phyloP scores from a whole-genome alignment of 2,329 filamentous ascomycete species.

The Colletotrichum gigasporum region DNA sequence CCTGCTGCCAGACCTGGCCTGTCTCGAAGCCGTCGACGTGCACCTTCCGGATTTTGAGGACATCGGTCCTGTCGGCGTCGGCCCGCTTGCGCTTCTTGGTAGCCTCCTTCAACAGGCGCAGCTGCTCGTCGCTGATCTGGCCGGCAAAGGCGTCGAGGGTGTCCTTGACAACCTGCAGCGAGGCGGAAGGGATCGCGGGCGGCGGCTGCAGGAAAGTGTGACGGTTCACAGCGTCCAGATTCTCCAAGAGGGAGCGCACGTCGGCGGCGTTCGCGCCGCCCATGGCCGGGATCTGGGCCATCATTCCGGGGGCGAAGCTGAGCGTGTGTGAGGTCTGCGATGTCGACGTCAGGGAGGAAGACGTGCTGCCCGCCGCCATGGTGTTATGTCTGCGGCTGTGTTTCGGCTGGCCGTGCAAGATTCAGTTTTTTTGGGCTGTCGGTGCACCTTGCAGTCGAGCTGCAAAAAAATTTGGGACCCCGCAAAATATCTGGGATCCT shows the following conservation, averaged over 20 bases:
- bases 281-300: constrained; percentile 36
- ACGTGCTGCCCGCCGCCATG: constrained; percentile 54
- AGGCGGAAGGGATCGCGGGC: constrained; percentile 71
- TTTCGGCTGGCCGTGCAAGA: constrained; percentile 24
- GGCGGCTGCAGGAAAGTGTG: constrained; percentile 82
- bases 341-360: constrained; percentile 67
- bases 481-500: constrained; percentile 14
- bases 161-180: constrained; percentile 80
- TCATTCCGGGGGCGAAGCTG: constrained; percentile 58
- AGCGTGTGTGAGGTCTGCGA: constrained; percentile 68
- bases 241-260: constrained; percentile 62
- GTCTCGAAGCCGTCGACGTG: constrained; percentile 89
- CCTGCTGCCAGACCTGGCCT: constrained; percentile 94
- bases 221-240: constrained; percentile 67
- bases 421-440: constrained; percentile 19
- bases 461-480: constrained; percentile 31
- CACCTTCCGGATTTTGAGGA: constrained; percentile 82
- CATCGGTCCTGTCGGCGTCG: constrained; percentile 54
- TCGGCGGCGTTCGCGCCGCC: constrained; percentile 46
- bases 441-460: constrained; percentile 11
- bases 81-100: constrained; percentile 81
- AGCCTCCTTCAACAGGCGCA: constrained; percentile 70
- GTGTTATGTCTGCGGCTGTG: constrained; percentile 2
- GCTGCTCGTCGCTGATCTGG: constrained; percentile 78
- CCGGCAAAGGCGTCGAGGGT: constrained; percentile 82